A percentile compares a stretch with the other conserved stretches of the same genome.
Evolutionary conservation across 2,329 filamentous ascomycete species (phyloP).

Genomic region (Penicillium palitans): DNA sequence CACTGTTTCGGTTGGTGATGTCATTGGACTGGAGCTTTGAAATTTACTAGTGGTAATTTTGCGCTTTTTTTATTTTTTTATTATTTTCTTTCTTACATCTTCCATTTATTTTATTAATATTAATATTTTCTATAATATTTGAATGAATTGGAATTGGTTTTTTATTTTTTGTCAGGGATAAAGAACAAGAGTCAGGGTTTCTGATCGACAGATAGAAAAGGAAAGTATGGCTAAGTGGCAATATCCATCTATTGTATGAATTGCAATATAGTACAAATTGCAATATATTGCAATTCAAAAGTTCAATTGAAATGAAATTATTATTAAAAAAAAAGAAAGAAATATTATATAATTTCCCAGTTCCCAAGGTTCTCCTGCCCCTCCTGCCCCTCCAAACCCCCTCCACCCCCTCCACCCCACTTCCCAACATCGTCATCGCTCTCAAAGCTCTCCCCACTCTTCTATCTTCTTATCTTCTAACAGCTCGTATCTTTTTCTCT

Average conservation of each 20-base stretch:
- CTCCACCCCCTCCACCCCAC: constrained; percentile 13
- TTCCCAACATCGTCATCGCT: constrained; percentile 23
- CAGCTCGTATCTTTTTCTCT: constrained; percentile 3
- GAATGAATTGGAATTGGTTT: neutral
- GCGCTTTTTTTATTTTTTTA: neutral
- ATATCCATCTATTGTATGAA: too few relatives aligned
- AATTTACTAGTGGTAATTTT: constrained; percentile 24
- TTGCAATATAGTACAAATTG: neutral
- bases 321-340: neutral
- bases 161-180: neutral
- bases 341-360: constrained; percentile 1
- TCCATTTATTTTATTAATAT: neutral
- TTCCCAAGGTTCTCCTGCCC: constrained; percentile 3
- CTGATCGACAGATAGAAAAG: constrained; percentile 1
- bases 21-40: constrained; percentile 28
- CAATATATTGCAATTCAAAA: neutral
- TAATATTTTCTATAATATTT: neutral
- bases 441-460: constrained; percentile 15
- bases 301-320: neutral
- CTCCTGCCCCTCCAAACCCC: neutral
- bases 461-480: constrained; percentile 9
- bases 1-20: constrained; percentile 32
- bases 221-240: constrained; percentile 2
- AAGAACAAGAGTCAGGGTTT: neutral
- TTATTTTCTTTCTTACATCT: neutral